phyloP scores from a whole-genome alignment of 2,329 filamentous ascomycete genomes.

The Leptographium lundbergii region DNA sequence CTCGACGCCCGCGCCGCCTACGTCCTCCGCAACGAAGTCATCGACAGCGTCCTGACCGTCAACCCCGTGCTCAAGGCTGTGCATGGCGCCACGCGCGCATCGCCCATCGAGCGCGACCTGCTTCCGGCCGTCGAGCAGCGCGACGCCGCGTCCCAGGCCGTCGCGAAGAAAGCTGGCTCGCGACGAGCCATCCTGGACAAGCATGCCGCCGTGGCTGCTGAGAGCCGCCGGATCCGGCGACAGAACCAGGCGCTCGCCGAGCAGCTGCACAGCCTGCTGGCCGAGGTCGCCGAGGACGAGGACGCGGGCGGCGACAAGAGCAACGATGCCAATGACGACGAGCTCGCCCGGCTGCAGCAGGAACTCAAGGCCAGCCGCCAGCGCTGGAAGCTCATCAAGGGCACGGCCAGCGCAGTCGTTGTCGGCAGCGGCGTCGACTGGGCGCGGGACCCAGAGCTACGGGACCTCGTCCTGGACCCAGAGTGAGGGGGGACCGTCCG shows the following conservation, averaged over 20 bases:
- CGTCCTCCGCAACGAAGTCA: conserved; percentile 54
- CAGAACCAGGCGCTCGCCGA: conserved; percentile 51
- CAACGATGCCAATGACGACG: conserved; percentile 18
- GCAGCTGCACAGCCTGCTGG: conserved; percentile 47
- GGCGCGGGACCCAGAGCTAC: conserved; percentile 55
- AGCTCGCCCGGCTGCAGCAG: conserved; percentile 45
- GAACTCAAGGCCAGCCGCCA: conserved; percentile 50
- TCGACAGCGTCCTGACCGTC: conserved; percentile 55
- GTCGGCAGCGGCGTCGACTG: conserved; percentile 76
- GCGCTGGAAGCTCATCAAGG: conserved; percentile 65
- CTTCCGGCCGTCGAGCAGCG: conserved; percentile 53
- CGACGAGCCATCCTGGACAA: conserved; percentile 37
- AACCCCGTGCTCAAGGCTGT: conserved; percentile 69
- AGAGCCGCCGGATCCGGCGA: conserved; percentile 41
- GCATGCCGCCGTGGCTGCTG: conserved; percentile 43
- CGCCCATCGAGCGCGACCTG: conserved; percentile 56
- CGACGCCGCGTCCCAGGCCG: conserved; percentile 50
- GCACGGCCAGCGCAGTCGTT: conserved; percentile 63
- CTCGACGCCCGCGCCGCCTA: conserved; percentile 60
- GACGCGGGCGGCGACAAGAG: conserved; percentile 30
- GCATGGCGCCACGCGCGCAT: conserved; percentile 51
- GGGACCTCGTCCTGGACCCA: conserved; percentile 58
- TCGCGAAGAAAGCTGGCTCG: conserved; percentile 45
- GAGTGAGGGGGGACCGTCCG: conserved; percentile 21
- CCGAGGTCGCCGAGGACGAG: conserved; percentile 35